These are phyloP conservation scores for Scutellaria minor DNA, from an alignment of 257 asterid species.

Conservation along the genomic window DNA sequence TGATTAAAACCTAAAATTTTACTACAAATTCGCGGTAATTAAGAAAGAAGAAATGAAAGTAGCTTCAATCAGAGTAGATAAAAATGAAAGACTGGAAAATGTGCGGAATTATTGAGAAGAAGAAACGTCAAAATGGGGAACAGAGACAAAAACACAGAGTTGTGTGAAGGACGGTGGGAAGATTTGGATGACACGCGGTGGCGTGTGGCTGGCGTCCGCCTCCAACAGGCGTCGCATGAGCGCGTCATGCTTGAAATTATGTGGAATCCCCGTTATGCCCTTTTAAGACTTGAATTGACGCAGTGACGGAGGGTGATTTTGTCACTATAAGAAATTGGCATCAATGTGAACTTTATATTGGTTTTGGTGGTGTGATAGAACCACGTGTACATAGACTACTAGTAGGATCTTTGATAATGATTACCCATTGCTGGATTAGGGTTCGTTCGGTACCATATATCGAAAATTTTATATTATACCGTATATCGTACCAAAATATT, in stretches of 20 bases:
- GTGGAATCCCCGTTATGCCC: constrained; percentile 29
- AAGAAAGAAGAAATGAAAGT: background rate
- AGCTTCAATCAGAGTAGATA: background rate
- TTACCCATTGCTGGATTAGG: too few species aligned
- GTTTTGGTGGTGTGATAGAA: constrained; percentile 28
- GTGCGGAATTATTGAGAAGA: background rate
- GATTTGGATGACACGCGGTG: constrained; percentile 42
- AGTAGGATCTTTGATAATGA: too few species aligned
- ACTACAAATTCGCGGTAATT: background rate
- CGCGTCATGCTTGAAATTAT: constrained; percentile 28
- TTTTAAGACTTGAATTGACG: background rate
- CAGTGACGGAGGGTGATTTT: constrained; percentile 15
- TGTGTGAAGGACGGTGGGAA: constrained; percentile 21
- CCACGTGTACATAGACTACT: constrained; percentile 41
- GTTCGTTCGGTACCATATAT: too few species aligned
- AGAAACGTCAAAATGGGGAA: background rate
- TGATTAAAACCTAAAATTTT: background rate
- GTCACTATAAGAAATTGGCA: constrained; percentile 35
- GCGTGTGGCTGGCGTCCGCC: constrained; percentile 58
- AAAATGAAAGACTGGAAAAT: background rate
- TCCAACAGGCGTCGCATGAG: constrained; percentile 37
- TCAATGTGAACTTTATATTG: constrained; percentile 34
- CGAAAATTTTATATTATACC: too few species aligned
- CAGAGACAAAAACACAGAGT: background rate
- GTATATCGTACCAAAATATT: too few species aligned